Evolutionary conservation across 2,329 filamentous ascomycete genomes (phyloP).

Genomic region (Colletotrichum brevisporum): DNA sequence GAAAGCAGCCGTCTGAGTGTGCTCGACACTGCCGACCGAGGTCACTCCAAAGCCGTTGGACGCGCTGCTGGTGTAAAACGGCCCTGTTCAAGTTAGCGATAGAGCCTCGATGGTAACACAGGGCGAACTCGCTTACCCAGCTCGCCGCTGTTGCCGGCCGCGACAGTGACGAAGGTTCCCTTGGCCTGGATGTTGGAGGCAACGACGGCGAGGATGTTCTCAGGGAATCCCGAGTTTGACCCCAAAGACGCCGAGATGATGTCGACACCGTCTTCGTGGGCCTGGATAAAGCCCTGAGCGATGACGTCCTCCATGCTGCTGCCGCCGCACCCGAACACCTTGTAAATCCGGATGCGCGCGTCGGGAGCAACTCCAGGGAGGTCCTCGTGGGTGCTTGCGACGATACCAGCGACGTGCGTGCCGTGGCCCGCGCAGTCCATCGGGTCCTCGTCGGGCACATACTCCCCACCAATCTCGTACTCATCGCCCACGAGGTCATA

Average conservation of each 20-base stretch:
- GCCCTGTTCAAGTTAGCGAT: conserved; percentile 5
- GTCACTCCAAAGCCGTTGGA: conserved; percentile 22
- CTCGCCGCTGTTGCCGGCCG: conserved; percentile 33
- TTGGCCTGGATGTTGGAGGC: conserved; percentile 9
- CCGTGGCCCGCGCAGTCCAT: conserved; percentile 49
- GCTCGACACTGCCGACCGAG: conserved; percentile 27
- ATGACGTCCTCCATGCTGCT: conserved; percentile 38
- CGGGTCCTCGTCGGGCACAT: conserved; percentile 56
- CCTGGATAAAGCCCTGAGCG: conserved; percentile 36
- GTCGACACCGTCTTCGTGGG: conserved; percentile 47
- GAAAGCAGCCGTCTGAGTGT: conserved; percentile 14
- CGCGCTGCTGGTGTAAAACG: conserved; percentile 27
- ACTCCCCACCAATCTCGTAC: conserved; percentile 46
- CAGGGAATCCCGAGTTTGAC: conserved; percentile 46
- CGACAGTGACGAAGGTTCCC: conserved; percentile 16
- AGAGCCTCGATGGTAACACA: background rate
- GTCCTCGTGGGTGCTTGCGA: conserved; percentile 46
- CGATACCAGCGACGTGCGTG: conserved; percentile 16
- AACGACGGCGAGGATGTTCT: conserved; percentile 27
- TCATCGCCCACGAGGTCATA: conserved; percentile 32
- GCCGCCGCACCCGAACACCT: conserved; percentile 50
- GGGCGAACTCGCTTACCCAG: background rate
- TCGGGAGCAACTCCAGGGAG: conserved; percentile 58
- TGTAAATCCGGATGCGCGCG: conserved; percentile 57
- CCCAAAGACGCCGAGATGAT: conserved; percentile 50